Evolutionary conservation across 1,139 yeast species (phyloP).

Genomic region (Protomyces pachydermus): DNA sequence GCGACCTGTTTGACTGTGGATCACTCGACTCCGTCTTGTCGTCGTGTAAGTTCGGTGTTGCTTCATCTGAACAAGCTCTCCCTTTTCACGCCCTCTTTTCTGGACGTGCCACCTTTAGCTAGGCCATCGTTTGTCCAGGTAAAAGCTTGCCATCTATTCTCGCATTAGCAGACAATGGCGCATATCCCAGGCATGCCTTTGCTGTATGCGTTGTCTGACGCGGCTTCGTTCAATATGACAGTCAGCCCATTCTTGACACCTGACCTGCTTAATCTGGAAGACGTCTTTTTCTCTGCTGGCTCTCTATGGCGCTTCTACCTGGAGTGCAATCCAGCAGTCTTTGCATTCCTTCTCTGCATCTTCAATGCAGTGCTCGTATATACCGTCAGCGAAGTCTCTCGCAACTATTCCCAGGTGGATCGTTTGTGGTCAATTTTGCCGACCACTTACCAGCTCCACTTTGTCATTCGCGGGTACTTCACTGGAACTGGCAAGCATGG

Average conservation of each 20-base stretch:
- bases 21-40: too few relatives aligned
- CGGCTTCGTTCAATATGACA: conserved; percentile 6
- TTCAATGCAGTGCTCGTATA: conserved; percentile 16
- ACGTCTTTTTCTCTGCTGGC: conserved; percentile 8
- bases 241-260: conserved; percentile 13
- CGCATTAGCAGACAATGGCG: too few relatives aligned
- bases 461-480: conserved; percentile 26
- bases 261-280: conserved; percentile 12
- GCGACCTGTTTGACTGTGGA: too few relatives aligned
- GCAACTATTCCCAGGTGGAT: conserved; percentile 32
- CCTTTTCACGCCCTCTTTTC: too few relatives aligned
- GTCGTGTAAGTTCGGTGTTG: too few relatives aligned
- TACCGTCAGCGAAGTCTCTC: conserved; percentile 13
- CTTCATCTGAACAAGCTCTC: too few relatives aligned
- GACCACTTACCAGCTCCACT: conserved; percentile 28
- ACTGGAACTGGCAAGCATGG: conserved; percentile 23
- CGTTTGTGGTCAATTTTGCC: conserved; percentile 33
- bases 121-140: too few relatives aligned
- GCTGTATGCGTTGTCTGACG: conserved; percentile 6
- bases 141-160: too few relatives aligned
- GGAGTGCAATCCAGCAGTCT: conserved; percentile 19
- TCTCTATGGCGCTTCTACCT: conserved; percentile 21
- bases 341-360: conserved; percentile 4
- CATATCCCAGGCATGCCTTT: conserved; percentile 13
- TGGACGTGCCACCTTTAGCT: too few relatives aligned